Evolutionary conservation across 257 asterid species (phyloP).

Genomic region (Solanum peruvianum): DNA sequence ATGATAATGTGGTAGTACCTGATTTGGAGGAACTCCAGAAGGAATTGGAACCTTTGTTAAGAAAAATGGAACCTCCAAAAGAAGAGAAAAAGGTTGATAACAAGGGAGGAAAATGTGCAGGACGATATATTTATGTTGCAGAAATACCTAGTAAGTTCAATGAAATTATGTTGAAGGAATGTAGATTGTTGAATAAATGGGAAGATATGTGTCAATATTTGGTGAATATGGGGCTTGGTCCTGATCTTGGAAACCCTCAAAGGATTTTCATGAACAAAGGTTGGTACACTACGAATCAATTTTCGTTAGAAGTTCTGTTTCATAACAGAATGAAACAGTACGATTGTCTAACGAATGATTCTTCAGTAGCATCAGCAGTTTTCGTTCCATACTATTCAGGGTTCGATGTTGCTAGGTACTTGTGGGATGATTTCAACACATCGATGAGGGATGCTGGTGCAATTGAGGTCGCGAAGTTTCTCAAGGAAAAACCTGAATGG

Average conservation of each 20-base stretch:
- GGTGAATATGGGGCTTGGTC: constrained; percentile 58
- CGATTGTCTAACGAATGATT: constrained; percentile 55
- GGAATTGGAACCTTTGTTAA: constrained; percentile 23
- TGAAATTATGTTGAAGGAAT: constrained; percentile 33
- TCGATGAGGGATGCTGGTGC: constrained; percentile 37
- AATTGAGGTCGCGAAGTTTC: constrained; percentile 17
- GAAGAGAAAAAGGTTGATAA: background rate
- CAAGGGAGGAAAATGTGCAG: constrained; percentile 15
- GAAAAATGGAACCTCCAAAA: background rate
- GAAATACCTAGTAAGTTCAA: constrained; percentile 52
- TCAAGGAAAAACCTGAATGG: constrained; percentile 53
- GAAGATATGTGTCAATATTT: constrained; percentile 56
- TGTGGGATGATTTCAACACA: constrained; percentile 25
- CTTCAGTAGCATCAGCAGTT: constrained; percentile 49
- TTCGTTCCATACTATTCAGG: constrained; percentile 75
- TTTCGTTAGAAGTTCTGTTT: constrained; percentile 59
- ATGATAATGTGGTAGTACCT: background rate
- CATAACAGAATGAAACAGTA: constrained; percentile 70
- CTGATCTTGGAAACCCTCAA: constrained; percentile 40
- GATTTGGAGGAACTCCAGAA: constrained; percentile 19
- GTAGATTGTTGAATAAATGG: constrained; percentile 56
- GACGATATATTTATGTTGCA: constrained; percentile 51
- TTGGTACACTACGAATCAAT: constrained; percentile 71
- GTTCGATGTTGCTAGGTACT: constrained; percentile 45
- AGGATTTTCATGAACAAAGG: constrained; percentile 35